Conservation (phyloP, 2,329 filamentous ascomycete species). For the Fusarium clavum region DNA sequence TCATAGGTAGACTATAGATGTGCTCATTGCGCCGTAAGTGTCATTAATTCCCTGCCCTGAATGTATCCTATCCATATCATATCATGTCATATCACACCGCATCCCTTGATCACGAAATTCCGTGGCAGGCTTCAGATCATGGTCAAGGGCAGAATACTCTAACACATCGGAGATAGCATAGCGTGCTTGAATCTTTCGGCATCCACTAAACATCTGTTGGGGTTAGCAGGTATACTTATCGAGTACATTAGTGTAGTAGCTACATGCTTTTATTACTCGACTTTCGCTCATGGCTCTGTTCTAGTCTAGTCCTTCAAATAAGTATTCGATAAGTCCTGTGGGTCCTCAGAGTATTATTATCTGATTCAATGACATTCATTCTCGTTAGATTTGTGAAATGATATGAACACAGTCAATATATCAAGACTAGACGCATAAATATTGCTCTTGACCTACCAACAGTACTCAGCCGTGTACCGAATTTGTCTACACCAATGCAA, state of each 20-base stretch:
- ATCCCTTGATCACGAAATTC: slow-evolving; percentile 21
- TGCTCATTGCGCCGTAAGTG: not conserved
- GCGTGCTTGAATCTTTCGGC: not conserved
- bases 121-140: slow-evolving; percentile 1
- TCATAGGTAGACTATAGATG: not conserved
- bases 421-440: not conserved
- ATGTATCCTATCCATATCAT: slow-evolving; percentile 8
- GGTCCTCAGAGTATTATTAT: not conserved
- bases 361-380: not conserved
- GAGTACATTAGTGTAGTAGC: not conserved
- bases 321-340: not conserved
- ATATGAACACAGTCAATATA: not conserved
- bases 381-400: not conserved
- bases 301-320: not conserved
- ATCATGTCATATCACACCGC: slow-evolving; percentile 27
- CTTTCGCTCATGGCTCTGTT: not conserved
- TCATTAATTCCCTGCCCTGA: not conserved
- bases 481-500: slow-evolving; percentile 1
- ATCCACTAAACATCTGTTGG: not conserved
- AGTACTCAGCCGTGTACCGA: slow-evolving; percentile 1
- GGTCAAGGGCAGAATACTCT: not conserved
- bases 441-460: not conserved
- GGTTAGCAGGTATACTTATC: not conserved
- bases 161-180: not conserved
- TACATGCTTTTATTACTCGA: not conserved